phyloP scores from a whole-genome alignment of 2,329 filamentous ascomycete species.

The Sclerotinia spermophila region DNA sequence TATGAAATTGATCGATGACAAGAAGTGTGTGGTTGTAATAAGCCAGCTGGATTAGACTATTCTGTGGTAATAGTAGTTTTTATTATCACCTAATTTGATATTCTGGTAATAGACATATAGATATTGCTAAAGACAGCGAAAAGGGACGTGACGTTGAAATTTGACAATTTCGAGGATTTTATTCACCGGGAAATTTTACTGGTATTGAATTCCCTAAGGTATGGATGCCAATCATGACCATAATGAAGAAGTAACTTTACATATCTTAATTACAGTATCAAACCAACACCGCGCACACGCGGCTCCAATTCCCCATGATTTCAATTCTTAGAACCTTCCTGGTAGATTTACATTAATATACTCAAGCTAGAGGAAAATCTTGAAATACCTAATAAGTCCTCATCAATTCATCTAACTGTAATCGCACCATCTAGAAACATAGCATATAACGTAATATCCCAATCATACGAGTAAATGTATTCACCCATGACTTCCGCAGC shows the following conservation, averaged over 20 bases:
- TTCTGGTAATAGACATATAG: no score
- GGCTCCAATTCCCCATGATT: background rate
- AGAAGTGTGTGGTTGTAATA: background rate
- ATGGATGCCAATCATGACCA: rapidly evolving
- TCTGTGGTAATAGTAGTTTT: background rate
- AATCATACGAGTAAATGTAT: no score
- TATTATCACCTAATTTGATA: background rate
- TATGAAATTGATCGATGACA: background rate
- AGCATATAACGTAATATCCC: no score
- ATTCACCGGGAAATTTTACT: background rate
- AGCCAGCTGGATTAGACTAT: background rate
- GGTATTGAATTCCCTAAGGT: background rate
- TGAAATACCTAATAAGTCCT: background rate
- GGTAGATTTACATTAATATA: background rate
- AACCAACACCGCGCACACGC: background rate
- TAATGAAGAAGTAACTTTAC: background rate
- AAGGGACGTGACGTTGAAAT: background rate
- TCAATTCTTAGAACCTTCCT: background rate
- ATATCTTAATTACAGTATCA: background rate
- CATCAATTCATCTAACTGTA: background rate
- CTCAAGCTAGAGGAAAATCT: background rate
- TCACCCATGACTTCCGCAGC: no score
- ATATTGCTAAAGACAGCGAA: rapidly evolving
- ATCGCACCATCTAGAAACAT: background rate
- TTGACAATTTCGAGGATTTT: background rate